Evolutionary conservation across 208 protist genomes (phyloP).

Genomic region (Crithidia expoeki): DNA sequence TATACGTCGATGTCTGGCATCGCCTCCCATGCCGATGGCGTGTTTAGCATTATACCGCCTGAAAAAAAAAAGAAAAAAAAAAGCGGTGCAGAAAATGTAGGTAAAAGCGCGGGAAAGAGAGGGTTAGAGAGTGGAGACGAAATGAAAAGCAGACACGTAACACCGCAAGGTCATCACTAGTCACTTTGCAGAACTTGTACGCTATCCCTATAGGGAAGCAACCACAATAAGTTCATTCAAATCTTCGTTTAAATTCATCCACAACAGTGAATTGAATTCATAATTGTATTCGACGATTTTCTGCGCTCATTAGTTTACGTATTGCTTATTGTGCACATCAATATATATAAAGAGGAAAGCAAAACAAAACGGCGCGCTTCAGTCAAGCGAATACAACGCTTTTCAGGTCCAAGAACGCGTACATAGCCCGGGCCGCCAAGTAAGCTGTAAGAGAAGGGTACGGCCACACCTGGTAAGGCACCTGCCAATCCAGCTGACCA

Average conservation of each 20-base stretch:
- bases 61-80: background rate
- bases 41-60: conserved; percentile 4
- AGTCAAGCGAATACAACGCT: background rate
- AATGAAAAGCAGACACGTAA: conserved; percentile 2
- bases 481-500: conserved; percentile 59
- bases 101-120: background rate
- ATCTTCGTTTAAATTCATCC: too few species aligned
- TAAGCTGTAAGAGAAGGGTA: conserved; percentile 45
- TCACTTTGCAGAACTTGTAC: too few species aligned
- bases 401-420: background rate
- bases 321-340: too few species aligned
- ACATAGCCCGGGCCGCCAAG: conserved; percentile 7
- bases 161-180: too few species aligned
- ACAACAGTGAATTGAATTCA: too few species aligned
- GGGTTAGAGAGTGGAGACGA: background rate
- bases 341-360: background rate
- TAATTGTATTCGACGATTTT: too few species aligned
- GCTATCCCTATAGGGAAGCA: too few species aligned
- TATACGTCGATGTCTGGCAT: conserved; percentile 1
- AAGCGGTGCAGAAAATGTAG: background rate
- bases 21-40: conserved; percentile 5
- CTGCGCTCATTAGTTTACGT: too few species aligned
- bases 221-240: too few species aligned
- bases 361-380: background rate
- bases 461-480: conserved; percentile 61